Base-by-base conservation (phyloP, 805 yeast species). In the Blastobotrys terrestris region DNA sequence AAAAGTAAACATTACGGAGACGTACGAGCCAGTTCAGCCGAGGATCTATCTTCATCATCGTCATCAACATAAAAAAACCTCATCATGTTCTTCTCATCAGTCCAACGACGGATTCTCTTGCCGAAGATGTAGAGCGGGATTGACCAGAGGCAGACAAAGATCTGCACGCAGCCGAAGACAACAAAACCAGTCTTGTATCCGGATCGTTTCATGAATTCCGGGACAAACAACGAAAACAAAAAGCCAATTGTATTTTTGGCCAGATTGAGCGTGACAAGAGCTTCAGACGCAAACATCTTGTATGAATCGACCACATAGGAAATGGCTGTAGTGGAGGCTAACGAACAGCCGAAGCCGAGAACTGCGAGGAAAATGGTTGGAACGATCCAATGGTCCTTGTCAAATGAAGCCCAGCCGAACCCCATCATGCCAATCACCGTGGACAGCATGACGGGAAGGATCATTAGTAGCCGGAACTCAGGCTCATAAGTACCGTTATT, bases 401-500 rank as follows among this genome's bases (percentile, higher is more conserved):
- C 70, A 19, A 70, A 64, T 0, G 80, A 64, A 2, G 83, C 70
- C 85, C 85, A 81, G 3, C 86, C 86, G 61, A 77, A 81, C 3
- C 85, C 86, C 73, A 81, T 76, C 44, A 80, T 67, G 2, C 85
- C 86, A 43, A 78, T 68, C 3, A 72, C 51, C 7, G 71, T 67
- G 1, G 77, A 53, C 8, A 78, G 55, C 53, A 73, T 63, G 16
- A 79, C 75, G 1, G 83, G 83, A 13, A 77, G 39, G 18, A 79
- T 65, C 83, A 80, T 77, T 20, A 80, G 54, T 39, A 80, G 67
- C 31, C 85, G 70, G 61, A 77, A 80, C 63, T 81, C 86, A 2
- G 86, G 85, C 66, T 81, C 86, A 63, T 81, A 81, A 3, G 77
- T 63, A 1, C 85, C 85, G 19, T 70, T 60, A 55, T 81, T 81